Conservation (phyloP, 2,329 filamentous ascomycete genomes). For the Fusarium domesticum region DNA sequence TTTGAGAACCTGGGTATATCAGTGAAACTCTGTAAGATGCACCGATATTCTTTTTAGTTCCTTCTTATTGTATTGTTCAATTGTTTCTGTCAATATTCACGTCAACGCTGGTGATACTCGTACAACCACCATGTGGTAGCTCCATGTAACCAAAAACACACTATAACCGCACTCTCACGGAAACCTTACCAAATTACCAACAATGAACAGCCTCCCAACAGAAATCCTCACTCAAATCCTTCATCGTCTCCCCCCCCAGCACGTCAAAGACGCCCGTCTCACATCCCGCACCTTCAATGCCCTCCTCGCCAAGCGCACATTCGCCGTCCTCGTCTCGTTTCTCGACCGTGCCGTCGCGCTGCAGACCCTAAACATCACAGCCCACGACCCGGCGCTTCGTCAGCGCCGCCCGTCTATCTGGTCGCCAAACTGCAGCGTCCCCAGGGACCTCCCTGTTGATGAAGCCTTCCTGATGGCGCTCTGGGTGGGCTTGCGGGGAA, state of each 20-base stretch:
- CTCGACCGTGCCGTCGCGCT: conserved; percentile 28
- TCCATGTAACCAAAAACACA: conserved; percentile 2
- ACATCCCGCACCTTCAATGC: conserved; percentile 34
- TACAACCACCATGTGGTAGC: too few relatives aligned
- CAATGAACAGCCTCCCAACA: conserved; percentile 33
- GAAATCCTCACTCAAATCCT: conserved; percentile 33
- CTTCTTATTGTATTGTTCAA: too few relatives aligned
- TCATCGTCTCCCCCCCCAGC: conserved; percentile 22
- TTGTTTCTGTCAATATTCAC: too few relatives aligned
- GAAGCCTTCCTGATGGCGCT: conserved; percentile 34
- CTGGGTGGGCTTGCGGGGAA: conserved; percentile 28
- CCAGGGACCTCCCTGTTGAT: conserved; percentile 28
- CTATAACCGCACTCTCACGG: background rate
- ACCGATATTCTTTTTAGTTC: background rate
- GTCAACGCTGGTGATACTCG: too few relatives aligned
- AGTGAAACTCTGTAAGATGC: background rate
- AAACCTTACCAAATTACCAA: too few relatives aligned
- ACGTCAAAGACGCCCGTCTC: conserved; percentile 29
- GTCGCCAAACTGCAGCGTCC: conserved; percentile 37
- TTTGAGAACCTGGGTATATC: background rate
- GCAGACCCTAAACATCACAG: conserved; percentile 20
- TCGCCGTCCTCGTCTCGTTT: conserved; percentile 31
- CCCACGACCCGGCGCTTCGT: conserved; percentile 23
- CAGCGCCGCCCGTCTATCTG: conserved; percentile 30
- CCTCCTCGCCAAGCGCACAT: conserved; percentile 29